Conservation (phyloP, 1,139 yeast genomes). For the Yamadazyma conglobata region DNA sequence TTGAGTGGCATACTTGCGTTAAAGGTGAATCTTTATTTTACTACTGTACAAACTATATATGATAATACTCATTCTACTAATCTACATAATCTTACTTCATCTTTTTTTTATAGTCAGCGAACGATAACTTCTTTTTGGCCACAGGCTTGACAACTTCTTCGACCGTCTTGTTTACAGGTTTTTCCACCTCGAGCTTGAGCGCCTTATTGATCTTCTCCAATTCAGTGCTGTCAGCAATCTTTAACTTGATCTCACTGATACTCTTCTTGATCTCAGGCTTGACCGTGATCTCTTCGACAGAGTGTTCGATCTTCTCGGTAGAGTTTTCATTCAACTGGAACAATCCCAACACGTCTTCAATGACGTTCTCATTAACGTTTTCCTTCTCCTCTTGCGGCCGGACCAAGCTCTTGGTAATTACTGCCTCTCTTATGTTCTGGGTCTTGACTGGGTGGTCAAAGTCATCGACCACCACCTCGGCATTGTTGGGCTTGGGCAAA, state of each 20-base stretch:
- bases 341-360: slow-evolving; percentile 10
- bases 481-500: slow-evolving; percentile 13
- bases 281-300: slow-evolving; percentile 13
- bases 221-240: slow-evolving; percentile 8
- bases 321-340: slow-evolving; percentile 14
- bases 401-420: slow-evolving; percentile 2
- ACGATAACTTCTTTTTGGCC: slow-evolving; percentile 65
- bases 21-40: no score
- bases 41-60: no score
- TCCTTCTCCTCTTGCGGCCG: not conserved
- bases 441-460: slow-evolving; percentile 3
- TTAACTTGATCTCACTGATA: slow-evolving; percentile 14
- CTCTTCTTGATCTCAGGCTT: slow-evolving; percentile 15
- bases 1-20: no score
- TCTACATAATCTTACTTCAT: slow-evolving; percentile 33
- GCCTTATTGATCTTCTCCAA: slow-evolving; percentile 7
- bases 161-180: slow-evolving; percentile 1
- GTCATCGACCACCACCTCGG: slow-evolving; percentile 7
- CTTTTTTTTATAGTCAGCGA: slow-evolving; percentile 80
- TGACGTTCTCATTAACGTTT: slow-evolving; percentile 2
- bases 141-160: slow-evolving; percentile 14
- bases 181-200: slow-evolving; percentile 4
- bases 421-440: slow-evolving; percentile 3
- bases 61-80: no score
- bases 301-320: slow-evolving; percentile 12